phyloP scores from a whole-genome alignment of 176 grass and related monocot genomes.

The Hsuehochloa calcarea region DNA sequence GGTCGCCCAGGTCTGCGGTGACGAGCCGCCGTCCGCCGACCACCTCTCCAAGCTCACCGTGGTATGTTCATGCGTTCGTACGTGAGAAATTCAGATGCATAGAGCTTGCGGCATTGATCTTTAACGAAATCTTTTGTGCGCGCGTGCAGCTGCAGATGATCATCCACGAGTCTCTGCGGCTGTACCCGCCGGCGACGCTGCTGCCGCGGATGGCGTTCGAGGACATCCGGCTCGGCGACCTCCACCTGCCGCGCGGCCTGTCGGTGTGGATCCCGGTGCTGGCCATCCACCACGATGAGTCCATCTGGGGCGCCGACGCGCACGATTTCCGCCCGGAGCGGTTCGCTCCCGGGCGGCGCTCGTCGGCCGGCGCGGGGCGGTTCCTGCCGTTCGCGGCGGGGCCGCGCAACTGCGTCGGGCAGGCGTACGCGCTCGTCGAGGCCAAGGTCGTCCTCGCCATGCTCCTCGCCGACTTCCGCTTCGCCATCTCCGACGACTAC shows the following conservation, averaged over 20 bases:
- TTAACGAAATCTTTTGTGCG: background rate
- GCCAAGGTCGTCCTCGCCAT: conserved; percentile 84
- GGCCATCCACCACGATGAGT: conserved; percentile 82
- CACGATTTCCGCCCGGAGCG: conserved; percentile 77
- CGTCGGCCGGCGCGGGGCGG: conserved; percentile 41
- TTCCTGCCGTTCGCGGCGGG: conserved; percentile 85
- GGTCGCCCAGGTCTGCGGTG: conserved; percentile 65
- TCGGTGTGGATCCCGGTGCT: conserved; percentile 93
- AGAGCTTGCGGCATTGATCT: background rate
- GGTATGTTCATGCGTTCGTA: conserved; percentile 30
- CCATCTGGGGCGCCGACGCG: conserved; percentile 71
- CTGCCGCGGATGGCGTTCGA: conserved; percentile 88
- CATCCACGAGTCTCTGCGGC: conserved; percentile 75
- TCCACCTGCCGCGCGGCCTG: conserved; percentile 64
- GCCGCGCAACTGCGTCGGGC: conserved; percentile 84
- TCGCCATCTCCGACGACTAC: conserved; percentile 82
- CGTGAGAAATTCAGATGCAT: background rate
- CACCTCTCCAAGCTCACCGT: conserved; percentile 78
- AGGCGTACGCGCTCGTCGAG: conserved; percentile 72
- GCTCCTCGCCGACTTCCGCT: conserved; percentile 61
- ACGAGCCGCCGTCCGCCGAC: conserved; percentile 49
- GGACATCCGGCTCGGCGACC: conserved; percentile 64
- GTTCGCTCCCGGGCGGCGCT: conserved; percentile 53
- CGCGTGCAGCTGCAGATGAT: conserved; percentile 82
- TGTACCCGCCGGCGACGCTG: conserved; percentile 76